Percentiles rank a stretch among this genome's conserved stretches.
Evolutionary conservation across 1,284 basidiomycete species (phyloP).

Genomic region (Pulveroboletus sp.): DNA sequence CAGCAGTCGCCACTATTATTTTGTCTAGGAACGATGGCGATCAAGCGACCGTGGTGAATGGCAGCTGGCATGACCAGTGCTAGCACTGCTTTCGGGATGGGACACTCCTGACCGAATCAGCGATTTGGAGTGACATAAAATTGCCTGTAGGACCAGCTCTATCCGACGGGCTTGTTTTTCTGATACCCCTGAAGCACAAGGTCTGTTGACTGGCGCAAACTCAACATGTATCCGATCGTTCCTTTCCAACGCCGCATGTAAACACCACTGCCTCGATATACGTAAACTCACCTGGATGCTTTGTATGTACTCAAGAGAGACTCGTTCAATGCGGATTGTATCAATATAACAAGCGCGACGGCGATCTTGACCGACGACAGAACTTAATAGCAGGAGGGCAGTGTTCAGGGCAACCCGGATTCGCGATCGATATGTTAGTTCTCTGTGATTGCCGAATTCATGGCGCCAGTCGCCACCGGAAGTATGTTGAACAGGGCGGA

Average conservation of each 20-base stretch:
- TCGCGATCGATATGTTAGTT: neutral
- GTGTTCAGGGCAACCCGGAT: slow-evolving; percentile 2
- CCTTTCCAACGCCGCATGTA: neutral
- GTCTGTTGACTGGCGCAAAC: neutral
- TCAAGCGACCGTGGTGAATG: neutral
- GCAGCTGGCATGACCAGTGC: neutral
- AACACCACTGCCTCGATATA: too few species aligned
- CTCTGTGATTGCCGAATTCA: neutral
- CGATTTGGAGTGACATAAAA: neutral
- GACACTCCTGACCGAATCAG: neutral
- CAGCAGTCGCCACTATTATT: neutral
- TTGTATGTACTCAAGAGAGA: neutral
- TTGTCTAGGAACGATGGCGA: neutral
- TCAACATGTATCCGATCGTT: neutral
- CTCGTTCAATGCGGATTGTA: neutral
- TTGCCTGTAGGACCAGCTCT: neutral
- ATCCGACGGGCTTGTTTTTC: neutral
- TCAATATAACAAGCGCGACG: neutral
- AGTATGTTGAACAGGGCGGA: neutral
- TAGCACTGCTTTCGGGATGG: neutral
- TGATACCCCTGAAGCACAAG: neutral
- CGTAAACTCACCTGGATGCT: neutral
- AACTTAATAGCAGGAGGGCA: slow-evolving; percentile 1
- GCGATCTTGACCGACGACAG: neutral
- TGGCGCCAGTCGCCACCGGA: neutral